phyloP scores from a whole-genome alignment of 1,139 yeast genomes.

The Protomyces gravidus region DNA sequence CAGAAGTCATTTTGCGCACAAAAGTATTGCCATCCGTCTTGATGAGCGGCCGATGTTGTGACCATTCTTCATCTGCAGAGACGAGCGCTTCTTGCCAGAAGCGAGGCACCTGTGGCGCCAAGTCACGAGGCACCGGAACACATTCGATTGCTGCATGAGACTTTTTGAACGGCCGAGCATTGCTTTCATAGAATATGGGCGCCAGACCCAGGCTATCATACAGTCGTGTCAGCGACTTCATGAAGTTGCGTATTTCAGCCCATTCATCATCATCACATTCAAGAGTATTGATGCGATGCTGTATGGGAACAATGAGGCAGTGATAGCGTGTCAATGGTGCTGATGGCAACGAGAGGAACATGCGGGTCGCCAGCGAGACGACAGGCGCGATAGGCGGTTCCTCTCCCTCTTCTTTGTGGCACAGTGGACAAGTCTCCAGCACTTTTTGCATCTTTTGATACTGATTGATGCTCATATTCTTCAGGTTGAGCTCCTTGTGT shows the following conservation, averaged over 20 bases:
- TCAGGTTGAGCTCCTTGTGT: conserved; percentile 37
- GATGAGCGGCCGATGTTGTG: conserved; percentile 44
- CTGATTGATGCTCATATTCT: conserved; percentile 38
- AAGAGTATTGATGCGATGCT: conserved; percentile 45
- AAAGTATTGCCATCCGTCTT: conserved; percentile 42
- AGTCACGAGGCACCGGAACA: conserved; percentile 44
- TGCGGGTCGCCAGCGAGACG: conserved; percentile 40
- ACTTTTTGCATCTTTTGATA: conserved; percentile 38
- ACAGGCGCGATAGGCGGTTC: conserved; percentile 37
- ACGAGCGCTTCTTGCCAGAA: conserved; percentile 46
- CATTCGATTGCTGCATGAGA: conserved; percentile 48
- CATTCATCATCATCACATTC: conserved; percentile 47
- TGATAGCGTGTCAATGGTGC: conserved; percentile 43
- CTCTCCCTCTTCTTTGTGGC: conserved; percentile 40
- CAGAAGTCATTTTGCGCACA: conserved; percentile 45
- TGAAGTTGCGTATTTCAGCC: conserved; percentile 48
- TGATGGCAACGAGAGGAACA: conserved; percentile 40
- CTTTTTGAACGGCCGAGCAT: conserved; percentile 39
- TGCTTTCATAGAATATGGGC: conserved; percentile 49
- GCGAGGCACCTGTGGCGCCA: conserved; percentile 41
- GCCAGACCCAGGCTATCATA: conserved; percentile 43
- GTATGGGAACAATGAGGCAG: conserved; percentile 45
- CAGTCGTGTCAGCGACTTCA: conserved; percentile 45
- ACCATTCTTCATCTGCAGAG: conserved; percentile 45
- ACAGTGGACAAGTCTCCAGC: conserved; percentile 44